Percentiles rank a stretch among this genome's conserved stretches.
Conservation (phyloP, 2,329 filamentous ascomycete species). For the Diaporthe citriasiana region DNA sequence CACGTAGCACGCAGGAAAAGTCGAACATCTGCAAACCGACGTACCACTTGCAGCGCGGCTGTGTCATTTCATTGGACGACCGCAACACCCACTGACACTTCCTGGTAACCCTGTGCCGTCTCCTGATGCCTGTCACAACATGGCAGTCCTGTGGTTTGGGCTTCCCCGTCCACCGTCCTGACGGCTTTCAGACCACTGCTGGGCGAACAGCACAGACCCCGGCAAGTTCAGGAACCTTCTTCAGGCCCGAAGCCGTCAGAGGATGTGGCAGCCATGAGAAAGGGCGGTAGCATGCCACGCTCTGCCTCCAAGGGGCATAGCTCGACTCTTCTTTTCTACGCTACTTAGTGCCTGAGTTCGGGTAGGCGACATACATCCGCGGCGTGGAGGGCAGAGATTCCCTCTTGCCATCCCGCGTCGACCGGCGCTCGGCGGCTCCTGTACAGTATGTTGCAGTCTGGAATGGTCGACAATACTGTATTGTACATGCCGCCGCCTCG, state of each 20-base stretch:
- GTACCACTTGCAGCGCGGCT: constrained; percentile 34
- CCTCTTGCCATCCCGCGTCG: constrained; percentile 23
- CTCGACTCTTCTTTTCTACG: constrained; percentile 9
- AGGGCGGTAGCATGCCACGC: constrained; percentile 21
- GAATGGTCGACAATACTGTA: constrained; percentile 3
- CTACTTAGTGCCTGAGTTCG: constrained; percentile 34
- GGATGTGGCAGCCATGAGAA: constrained; percentile 14
- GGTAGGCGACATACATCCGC: constrained; percentile 33
- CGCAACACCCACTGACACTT: constrained; percentile 11
- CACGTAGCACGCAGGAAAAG: constrained; percentile 42
- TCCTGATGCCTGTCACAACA: constrained; percentile 12
- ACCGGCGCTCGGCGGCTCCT: constrained; percentile 23
- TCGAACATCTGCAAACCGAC: constrained; percentile 33
- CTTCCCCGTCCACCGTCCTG: constrained; percentile 4
- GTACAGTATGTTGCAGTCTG: neutral
- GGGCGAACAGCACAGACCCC: constrained; percentile 14
- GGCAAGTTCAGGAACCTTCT: constrained; percentile 27
- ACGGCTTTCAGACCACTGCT: neutral
- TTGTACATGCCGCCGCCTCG: neutral
- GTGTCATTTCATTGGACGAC: constrained; percentile 26
- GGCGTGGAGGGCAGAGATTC: constrained; percentile 22
- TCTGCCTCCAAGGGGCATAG: constrained; percentile 5
- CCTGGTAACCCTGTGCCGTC: constrained; percentile 24
- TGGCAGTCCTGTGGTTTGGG: constrained; percentile 4
- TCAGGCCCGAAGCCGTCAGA: constrained; percentile 7